Evolutionary conservation across 2,329 filamentous ascomycete genomes (phyloP).

Genomic region (Calonectria pseudoreteaudii): DNA sequence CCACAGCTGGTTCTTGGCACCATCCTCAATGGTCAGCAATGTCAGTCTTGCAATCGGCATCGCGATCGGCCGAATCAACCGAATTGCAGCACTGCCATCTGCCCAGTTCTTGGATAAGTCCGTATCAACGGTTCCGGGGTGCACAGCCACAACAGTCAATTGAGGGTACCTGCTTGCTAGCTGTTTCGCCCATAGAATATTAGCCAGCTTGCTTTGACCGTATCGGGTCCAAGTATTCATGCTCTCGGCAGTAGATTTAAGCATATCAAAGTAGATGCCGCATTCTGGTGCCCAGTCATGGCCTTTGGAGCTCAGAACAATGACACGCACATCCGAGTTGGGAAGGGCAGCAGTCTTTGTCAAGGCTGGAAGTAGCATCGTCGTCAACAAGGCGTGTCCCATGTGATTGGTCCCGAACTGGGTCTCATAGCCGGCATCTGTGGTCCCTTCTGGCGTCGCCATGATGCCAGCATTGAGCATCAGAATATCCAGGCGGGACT

Average conservation of each 20-base stretch:
- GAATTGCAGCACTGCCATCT: neutral
- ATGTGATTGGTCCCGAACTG: constrained; percentile 47
- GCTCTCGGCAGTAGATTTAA: constrained; percentile 1
- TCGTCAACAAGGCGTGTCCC: constrained; percentile 41
- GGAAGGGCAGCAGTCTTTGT: neutral
- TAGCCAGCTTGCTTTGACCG: constrained; percentile 24
- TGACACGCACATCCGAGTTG: constrained; percentile 4
- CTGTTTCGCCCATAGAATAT: constrained; percentile 5
- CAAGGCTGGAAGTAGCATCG: constrained; percentile 35
- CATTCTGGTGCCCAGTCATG: constrained; percentile 1
- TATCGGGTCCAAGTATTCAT: constrained; percentile 1
- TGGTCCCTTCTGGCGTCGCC: constrained; percentile 38
- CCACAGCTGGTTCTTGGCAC: constrained; percentile 16
- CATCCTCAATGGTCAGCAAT: neutral
- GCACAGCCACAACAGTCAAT: neutral
- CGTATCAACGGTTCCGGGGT: constrained; percentile 12
- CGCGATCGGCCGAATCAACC: neutral
- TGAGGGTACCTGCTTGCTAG: constrained; percentile 12
- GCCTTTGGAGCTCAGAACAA: constrained; percentile 11
- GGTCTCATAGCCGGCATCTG: constrained; percentile 46
- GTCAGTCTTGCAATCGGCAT: neutral
- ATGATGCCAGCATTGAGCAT: constrained; percentile 44
- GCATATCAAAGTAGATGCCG: constrained; percentile 12
- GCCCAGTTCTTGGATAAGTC: neutral
- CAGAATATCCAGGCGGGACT: constrained; percentile 47